Evolutionary conservation across 129 eudicot genomes (phyloP).

Genomic region (Lactuca saligna): DNA sequence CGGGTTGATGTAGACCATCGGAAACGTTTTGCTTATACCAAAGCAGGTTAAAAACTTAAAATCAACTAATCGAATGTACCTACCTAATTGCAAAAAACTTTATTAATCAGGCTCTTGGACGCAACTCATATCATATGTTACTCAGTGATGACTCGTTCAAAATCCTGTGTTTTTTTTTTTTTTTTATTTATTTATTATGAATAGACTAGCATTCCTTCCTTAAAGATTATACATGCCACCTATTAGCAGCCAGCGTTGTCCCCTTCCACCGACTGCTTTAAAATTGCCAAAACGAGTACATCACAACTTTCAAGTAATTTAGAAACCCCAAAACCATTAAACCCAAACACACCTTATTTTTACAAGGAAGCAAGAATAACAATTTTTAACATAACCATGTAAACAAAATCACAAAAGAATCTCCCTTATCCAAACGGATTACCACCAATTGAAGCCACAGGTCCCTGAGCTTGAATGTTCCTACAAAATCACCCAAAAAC

Average conservation of each 20-base stretch:
- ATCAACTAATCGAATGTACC: too few relatives aligned
- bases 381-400: conserved; percentile 8
- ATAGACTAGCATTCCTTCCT: neutral
- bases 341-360: conserved; percentile 28
- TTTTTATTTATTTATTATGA: too few relatives aligned
- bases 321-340: conserved; percentile 1
- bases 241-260: too few relatives aligned
- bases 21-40: too few relatives aligned
- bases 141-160: neutral
- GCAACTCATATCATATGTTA: neutral
- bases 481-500: conserved; percentile 40
- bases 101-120: too few relatives aligned
- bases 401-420: conserved; percentile 11
- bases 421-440: conserved; percentile 74
- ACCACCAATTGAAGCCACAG: conserved; percentile 76
- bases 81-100: too few relatives aligned
- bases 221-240: conserved; percentile 11
- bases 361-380: conserved; percentile 22
- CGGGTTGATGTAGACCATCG: too few relatives aligned
- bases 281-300: neutral
- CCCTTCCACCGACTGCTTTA: neutral
- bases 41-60: too few relatives aligned
- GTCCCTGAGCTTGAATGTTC: conserved; percentile 65
- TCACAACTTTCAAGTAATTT: neutral
- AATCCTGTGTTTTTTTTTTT: neutral